A percentile compares a stretch with the other conserved stretches of the same genome.
Evolutionary conservation across 148 eudicot species (phyloP).

Genomic region (Amaranthus cruentus): DNA sequence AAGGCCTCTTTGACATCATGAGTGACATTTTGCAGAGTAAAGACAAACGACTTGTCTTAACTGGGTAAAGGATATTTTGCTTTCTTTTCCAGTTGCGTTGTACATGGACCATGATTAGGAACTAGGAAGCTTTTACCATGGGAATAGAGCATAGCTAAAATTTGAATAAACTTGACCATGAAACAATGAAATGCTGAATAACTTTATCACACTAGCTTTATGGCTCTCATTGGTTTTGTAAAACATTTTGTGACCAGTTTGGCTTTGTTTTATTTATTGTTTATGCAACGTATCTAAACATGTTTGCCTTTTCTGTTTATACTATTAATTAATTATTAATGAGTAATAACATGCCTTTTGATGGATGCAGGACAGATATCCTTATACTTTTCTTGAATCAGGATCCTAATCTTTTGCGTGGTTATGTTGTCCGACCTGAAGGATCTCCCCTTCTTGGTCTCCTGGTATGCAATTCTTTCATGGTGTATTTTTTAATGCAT

Average conservation of each 20-base stretch:
- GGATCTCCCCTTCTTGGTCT: constrained; percentile 81
- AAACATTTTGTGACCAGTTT: background rate
- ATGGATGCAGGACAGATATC: constrained; percentile 98
- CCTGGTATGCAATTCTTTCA: constrained; percentile 47
- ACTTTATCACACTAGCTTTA: background rate
- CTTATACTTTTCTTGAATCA: constrained; percentile 80
- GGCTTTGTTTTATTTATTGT: background rate
- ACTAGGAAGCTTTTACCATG: too few relatives aligned
- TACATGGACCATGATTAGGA: background rate
- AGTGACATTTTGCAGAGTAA: constrained; percentile 61
- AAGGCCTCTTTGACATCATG: constrained; percentile 82
- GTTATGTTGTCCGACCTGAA: constrained; percentile 70
- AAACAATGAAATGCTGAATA: background rate
- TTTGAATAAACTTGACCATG: background rate
- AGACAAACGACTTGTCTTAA: constrained; percentile 74
- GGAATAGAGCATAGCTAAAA: background rate
- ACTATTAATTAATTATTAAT: constrained; percentile 12
- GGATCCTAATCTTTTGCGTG: constrained; percentile 82
- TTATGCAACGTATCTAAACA: background rate
- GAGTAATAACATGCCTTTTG: constrained; percentile 21
- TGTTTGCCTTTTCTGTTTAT: background rate
- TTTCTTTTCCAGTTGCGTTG: background rate
- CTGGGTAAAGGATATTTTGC: constrained; percentile 51
- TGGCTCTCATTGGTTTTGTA: too few relatives aligned
- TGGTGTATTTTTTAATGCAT: too few relatives aligned